Base-by-base conservation (phyloP, 257 asterid species). In the Solanum commersonii region DNA sequence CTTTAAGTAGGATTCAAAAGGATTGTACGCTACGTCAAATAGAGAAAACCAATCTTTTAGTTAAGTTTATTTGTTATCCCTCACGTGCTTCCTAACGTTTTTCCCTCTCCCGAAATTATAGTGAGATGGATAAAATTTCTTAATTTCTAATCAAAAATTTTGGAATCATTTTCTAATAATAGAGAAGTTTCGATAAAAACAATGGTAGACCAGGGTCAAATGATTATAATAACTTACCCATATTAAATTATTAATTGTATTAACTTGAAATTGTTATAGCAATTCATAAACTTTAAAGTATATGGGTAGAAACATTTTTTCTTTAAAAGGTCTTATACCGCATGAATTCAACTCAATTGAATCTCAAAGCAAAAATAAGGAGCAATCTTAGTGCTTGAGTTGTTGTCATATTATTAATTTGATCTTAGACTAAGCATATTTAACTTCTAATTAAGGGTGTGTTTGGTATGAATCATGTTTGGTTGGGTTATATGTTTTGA, bases 71-170 rank as follows among this genome's bases (percentile, higher is more conserved):
- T 27, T 68, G 37, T 27, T 68, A 27, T 68, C 35, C 9, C 37
- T 68, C 76, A 68, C 37, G 76, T 68, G 76, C 76, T 68, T 68
- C 76, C 37, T 68, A 29, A 29, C 37, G 3, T 68, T 68, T 68
- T 29, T 18, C 6, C 23, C 23, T 6, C 11, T 68, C 76, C 12
- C 18, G 5, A 2, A 1, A n/a, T 11, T 25, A 25, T 0, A 0
- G 9, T 23, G 3, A 23, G 3, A 63, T 63, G 12, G 31, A 63
- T 23, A 63, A 63, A 0, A 60, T 10, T 9, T 2, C 31, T 23
- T 63, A 0, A 63, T 63, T 23, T n/a, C 0, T 63, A 23, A 63
- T 63, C 0, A 23, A 23, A 60, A 52, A 2, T 0, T 52, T 52
- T 0, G 4, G 0, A 52, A 52, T 18, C 0, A 52, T 16, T 52